Conservation (phyloP, 208 protist genomes). For the Trichomonas gallinae region DNA sequence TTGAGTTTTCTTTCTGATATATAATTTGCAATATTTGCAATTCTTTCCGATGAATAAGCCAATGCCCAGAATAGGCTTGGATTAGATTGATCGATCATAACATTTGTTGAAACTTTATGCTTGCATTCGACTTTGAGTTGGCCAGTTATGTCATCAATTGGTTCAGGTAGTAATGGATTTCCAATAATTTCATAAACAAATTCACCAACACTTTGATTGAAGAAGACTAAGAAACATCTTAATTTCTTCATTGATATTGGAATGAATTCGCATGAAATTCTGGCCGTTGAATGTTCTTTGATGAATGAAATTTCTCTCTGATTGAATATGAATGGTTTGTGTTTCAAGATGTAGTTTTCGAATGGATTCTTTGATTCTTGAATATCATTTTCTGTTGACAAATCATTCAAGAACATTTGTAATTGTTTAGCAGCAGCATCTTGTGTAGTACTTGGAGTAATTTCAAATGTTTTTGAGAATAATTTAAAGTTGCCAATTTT, state of each 20-base stretch:
- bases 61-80: not conserved
- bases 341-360: not conserved
- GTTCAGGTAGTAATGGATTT: not conserved
- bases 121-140: not conserved
- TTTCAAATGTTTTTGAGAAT: not conserved
- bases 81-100: not conserved
- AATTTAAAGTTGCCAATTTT: not conserved
- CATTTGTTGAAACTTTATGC: not conserved
- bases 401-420: not conserved
- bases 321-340: not conserved
- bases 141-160: not conserved
- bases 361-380: not conserved
- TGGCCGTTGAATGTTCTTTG: not conserved
- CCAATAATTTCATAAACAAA: slow-evolving; percentile 11
- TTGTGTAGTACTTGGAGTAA: not conserved
- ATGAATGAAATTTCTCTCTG: not conserved
- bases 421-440: not conserved
- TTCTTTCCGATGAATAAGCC: not conserved
- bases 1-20: not conserved
- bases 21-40: not conserved
- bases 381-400: not conserved
- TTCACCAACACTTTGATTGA: not conserved
- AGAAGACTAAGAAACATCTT: not conserved
- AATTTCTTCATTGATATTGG: not conserved
- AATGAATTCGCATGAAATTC: not conserved